These are phyloP conservation scores for Sclerotinia trifoliorum DNA, from an alignment of 2,329 filamentous ascomycete species.

Conservation along the genomic window DNA sequence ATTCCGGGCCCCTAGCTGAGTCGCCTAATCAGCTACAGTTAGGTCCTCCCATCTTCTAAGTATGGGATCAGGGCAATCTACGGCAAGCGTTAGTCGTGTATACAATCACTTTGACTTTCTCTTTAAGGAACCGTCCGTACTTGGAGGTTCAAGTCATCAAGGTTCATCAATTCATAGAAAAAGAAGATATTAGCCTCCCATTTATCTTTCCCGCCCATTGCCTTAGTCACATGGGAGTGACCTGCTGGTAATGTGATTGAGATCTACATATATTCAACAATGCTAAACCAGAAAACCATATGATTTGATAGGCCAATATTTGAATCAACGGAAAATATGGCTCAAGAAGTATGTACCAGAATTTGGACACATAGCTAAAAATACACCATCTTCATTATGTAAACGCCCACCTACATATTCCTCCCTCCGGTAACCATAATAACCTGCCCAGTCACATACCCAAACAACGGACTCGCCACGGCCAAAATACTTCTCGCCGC, in stretches of 20 bases:
- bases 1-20: not conserved
- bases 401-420: slow-evolving; percentile 48
- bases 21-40: not conserved
- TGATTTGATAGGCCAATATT: accelerated
- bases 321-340: not conserved
- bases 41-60: not conserved
- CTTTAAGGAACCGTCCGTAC: no score
- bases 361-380: not conserved
- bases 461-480: slow-evolving; percentile 77
- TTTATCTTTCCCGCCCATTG: not conserved
- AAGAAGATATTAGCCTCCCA: not conserved
- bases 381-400: not conserved
- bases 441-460: slow-evolving; percentile 83
- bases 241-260: not conserved
- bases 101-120: not conserved
- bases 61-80: no score
- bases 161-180: no score
- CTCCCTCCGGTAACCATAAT: slow-evolving; percentile 80
- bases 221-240: no score
- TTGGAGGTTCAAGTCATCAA: no score
- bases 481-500: slow-evolving; percentile 76
- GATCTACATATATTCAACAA: no score
- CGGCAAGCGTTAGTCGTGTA: not conserved
- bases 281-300: not conserved
- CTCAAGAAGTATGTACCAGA: not conserved